A percentile compares a stretch with the other conserved stretches of the same genome.
Conservation (phyloP, 306 rosid species). For the Trifolium fragiferum region DNA sequence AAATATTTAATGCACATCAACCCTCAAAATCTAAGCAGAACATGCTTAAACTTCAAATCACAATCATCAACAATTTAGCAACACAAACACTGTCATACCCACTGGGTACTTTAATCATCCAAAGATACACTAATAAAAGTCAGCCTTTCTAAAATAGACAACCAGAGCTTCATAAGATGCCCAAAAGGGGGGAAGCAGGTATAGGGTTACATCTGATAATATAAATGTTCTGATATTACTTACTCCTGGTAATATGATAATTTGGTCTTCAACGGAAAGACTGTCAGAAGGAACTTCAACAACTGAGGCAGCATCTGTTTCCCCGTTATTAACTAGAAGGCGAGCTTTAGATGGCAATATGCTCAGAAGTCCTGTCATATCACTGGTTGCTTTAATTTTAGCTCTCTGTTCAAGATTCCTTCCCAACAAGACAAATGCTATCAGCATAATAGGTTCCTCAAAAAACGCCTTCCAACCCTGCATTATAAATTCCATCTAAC, state of each 20-base stretch:
- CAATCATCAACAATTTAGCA: conserved; percentile 34
- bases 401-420: conserved; percentile 98
- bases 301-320: conserved; percentile 55
- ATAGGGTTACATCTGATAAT: conserved; percentile 25
- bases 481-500: conserved; percentile 43
- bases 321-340: conserved; percentile 66
- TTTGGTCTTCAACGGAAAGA: conserved; percentile 84
- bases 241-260: conserved; percentile 92
- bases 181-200: conserved; percentile 29
- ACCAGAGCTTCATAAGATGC: conserved; percentile 21
- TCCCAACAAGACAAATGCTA: conserved; percentile 94
- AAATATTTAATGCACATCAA: conserved; percentile 26
- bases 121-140: conserved; percentile 10
- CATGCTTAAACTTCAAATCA: conserved; percentile 36
- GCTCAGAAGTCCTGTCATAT: conserved; percentile 94
- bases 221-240: conserved; percentile 45
- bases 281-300: conserved; percentile 92
- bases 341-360: conserved; percentile 94
- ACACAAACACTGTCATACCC: conserved; percentile 34
- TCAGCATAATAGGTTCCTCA: conserved; percentile 98
- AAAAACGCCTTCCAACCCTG: conserved; percentile 99
- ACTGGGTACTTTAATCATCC: conserved; percentile 21
- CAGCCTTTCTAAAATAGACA: conserved; percentile 1
- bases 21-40: conserved; percentile 21
- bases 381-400: conserved; percentile 96